Evolutionary conservation across 306 rosid genomes (phyloP).

Genomic region (Purshia tridentata): DNA sequence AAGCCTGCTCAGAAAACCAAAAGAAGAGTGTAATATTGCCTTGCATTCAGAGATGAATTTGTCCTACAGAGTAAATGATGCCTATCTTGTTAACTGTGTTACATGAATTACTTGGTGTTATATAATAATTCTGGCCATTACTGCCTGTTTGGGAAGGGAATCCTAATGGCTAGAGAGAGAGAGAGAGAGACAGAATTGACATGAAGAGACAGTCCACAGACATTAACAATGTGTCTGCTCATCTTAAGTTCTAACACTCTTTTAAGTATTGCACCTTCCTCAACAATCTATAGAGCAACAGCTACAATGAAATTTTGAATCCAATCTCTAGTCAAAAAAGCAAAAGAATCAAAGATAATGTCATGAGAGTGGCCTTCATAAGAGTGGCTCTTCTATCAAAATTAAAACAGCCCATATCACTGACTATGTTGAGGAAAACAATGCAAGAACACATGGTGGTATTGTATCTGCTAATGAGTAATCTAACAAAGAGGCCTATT

Average conservation of each 20-base stretch:
- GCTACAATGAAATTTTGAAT: neutral
- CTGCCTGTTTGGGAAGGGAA: conserved; percentile 32
- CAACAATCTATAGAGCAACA: neutral
- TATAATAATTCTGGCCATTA: conserved; percentile 42
- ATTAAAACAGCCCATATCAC: conserved; percentile 37
- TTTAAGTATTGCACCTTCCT: neutral
- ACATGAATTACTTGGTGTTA: conserved; percentile 25
- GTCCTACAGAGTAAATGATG: conserved; percentile 21
- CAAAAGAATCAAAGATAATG: conserved; percentile 39
- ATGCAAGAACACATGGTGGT: conserved; percentile 62
- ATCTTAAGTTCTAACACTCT: neutral
- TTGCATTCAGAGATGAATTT: conserved; percentile 35
- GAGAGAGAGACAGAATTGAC: neutral
- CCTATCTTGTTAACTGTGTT: conserved; percentile 45
- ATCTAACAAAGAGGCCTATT: conserved; percentile 36
- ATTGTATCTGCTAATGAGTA: conserved; percentile 29
- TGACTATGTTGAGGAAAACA: conserved; percentile 56
- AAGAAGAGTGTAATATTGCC: conserved; percentile 9
- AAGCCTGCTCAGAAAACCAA: neutral
- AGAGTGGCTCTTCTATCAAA: conserved; percentile 55
- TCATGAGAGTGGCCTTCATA: conserved; percentile 30
- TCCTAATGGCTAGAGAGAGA: neutral
- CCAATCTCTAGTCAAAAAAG: neutral
- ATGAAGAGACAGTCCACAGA: too few relatives aligned
- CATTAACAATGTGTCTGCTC: neutral